phyloP scores from a whole-genome alignment of 129 eudicot species.

The Arctium lappa region DNA sequence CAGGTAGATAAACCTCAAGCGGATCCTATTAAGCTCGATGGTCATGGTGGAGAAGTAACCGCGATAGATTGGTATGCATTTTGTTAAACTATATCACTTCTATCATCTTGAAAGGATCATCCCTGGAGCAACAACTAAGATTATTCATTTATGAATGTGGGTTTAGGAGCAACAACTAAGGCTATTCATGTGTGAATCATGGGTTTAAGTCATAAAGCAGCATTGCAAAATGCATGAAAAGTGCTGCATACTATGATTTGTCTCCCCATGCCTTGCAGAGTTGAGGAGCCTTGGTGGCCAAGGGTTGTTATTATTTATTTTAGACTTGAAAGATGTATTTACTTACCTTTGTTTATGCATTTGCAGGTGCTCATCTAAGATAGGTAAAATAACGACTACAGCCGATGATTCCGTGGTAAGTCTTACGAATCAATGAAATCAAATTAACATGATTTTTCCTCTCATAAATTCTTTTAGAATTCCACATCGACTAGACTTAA shows the following conservation, averaged over 20 bases:
- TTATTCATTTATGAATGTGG: too few species aligned
- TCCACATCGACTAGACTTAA: not conserved
- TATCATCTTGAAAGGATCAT: too few species aligned
- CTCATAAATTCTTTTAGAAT: not conserved
- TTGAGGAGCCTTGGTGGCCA: not conserved
- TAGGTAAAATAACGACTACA: conserved; percentile 79
- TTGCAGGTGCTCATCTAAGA: conserved; percentile 71
- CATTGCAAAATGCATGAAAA: not conserved
- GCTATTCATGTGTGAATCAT: too few species aligned
- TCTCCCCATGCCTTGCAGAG: too few species aligned
- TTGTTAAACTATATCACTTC: not conserved
- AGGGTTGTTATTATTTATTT: not conserved
- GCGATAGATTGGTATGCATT: conserved; percentile 79
- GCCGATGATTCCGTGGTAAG: conserved; percentile 92
- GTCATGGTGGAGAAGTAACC: conserved; percentile 89
- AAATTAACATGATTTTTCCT: not conserved
- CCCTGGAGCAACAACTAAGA: too few species aligned
- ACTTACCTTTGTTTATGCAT: not conserved
- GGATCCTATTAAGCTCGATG: conserved; percentile 54
- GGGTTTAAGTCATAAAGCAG: not conserved
- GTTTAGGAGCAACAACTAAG: too few species aligned
- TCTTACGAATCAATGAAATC: not conserved
- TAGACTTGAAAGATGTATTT: not conserved
- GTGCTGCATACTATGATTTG: not conserved
- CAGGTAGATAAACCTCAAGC: conserved; percentile 67